Evolutionary conservation across 2,329 filamentous ascomycete species (phyloP), one percentile per base, ranked within the genome.

Genomic region (Aaosphaeria arxii): DNA sequence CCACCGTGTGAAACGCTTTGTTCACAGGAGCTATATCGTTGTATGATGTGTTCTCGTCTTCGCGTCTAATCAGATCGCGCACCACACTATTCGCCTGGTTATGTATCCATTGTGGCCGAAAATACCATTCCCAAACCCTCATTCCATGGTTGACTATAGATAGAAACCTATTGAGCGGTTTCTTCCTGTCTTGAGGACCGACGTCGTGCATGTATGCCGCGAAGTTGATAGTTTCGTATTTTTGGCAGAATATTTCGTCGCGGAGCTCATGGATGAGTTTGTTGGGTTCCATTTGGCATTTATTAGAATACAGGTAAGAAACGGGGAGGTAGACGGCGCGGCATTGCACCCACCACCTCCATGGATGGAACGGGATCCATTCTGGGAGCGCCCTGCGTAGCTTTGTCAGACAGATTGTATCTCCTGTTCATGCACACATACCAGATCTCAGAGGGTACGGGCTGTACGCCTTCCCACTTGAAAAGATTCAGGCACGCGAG

Each of bases 271-370:
- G 81, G 44, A 88, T 88, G 2, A 95, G 69, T 4, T 87, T 82
- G 38, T 88, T 92, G 57, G 88, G 79, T 11, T 89, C 87, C 55
- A 87, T 87, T 30, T 79, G 80, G 84, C 89, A 96, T 54, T 79
- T 79, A 74, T 87, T 90, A 0, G 91, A 95, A 76, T 88, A 96
- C 39, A 97, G 71, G 64, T 88, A 96, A 1, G 87, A 85, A 90
- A 97, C 96, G 5, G 91, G 87, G 43, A 96, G 69, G 62, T 92
- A 96, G n/a, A 99, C 91, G 71, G 88, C 85, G n/a, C 94, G 89
- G 71, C 96, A 96, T 62, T 99, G 94, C 61, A 97, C 89, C 92
- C 91, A 96, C 91, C 92, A 96, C 56, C 90, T 79, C 90, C 91
- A 95, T 0, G 92, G 92, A 5, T 89, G 85, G 63, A 96, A 80